Percentiles rank a stretch among this genome's conserved stretches.
phyloP scores from a whole-genome alignment of 805 yeast genomes.

The Priceomyces haplophilus region DNA sequence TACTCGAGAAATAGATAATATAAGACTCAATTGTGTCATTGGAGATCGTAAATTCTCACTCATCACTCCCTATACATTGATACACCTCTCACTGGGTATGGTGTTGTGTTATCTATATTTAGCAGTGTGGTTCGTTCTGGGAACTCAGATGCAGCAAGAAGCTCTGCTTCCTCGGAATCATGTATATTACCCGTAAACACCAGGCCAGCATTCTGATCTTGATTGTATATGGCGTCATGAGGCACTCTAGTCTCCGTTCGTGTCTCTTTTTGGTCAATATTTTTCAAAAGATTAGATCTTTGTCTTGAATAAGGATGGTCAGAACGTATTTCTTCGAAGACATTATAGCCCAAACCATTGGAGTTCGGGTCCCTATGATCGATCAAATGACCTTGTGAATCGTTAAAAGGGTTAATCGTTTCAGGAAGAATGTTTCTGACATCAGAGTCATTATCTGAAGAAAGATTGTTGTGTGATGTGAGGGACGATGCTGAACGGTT shows the following conservation, averaged over 20 bases:
- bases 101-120: constrained; percentile 10
- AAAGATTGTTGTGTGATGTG: background rate
- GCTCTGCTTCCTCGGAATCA: background rate
- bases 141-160: background rate
- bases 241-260: background rate
- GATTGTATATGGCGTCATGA: background rate
- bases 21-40: background rate
- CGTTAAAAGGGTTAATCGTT: background rate
- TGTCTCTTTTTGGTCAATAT: background rate
- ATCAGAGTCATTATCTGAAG: background rate
- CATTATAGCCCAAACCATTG: background rate
- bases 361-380: background rate
- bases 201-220: background rate
- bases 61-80: constrained; percentile 18
- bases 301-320: background rate
- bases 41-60: background rate
- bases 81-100: constrained; percentile 33
- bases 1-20: background rate
- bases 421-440: background rate
- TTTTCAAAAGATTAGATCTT: background rate
- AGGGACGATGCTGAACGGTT: background rate
- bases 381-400: background rate
- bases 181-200: background rate
- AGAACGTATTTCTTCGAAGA: background rate
- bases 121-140: constrained; percentile 4